phyloP scores from a whole-genome alignment of 2,329 filamentous ascomycete species.

The Nannizziopsis barbatae region DNA sequence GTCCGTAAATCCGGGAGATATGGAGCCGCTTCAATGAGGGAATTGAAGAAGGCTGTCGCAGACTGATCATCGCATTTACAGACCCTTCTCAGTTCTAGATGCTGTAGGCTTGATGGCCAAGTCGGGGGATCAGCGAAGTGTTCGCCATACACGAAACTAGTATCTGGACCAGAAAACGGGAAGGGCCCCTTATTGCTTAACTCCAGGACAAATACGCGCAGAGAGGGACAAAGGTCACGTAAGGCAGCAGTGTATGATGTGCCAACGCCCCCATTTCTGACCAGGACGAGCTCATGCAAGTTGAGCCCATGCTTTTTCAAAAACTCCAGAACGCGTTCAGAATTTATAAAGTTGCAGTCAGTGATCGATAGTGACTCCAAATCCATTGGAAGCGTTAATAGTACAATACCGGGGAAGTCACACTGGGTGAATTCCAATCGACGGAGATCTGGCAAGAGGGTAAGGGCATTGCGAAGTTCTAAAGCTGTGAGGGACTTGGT shows the following conservation, averaged over 20 bases:
- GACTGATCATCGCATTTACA: conserved; percentile 60
- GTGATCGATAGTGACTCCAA: conserved; percentile 60
- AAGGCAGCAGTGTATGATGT: conserved; percentile 62
- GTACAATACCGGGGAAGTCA: conserved; percentile 53
- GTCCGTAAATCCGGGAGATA: conserved; percentile 56
- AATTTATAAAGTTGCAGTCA: conserved; percentile 66
- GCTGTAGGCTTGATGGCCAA: conserved; percentile 64
- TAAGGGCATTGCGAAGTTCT: conserved; percentile 37
- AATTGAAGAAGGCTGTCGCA: conserved; percentile 67
- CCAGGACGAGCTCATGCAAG: conserved; percentile 57
- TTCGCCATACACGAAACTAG: conserved; percentile 60
- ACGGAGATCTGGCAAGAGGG: conserved; percentile 52
- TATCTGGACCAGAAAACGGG: no score
- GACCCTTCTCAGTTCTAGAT: conserved; percentile 64
- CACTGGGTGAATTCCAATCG: conserved; percentile 65
- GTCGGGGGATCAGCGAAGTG: conserved; percentile 49
- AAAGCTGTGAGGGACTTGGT: conserved; percentile 17
- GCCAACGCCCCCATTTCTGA: conserved; percentile 69
- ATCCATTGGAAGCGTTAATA: conserved; percentile 56
- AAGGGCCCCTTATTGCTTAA: conserved; percentile 65
- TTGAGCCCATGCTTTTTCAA: conserved; percentile 55
- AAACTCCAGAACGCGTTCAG: conserved; percentile 54
- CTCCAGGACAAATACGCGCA: conserved; percentile 64
- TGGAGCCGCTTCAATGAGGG: conserved; percentile 60
- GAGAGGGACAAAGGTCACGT: conserved; percentile 54